Evolutionary conservation across 306 rosid genomes (phyloP).

Genomic region (Oemleria cerasiformis): DNA sequence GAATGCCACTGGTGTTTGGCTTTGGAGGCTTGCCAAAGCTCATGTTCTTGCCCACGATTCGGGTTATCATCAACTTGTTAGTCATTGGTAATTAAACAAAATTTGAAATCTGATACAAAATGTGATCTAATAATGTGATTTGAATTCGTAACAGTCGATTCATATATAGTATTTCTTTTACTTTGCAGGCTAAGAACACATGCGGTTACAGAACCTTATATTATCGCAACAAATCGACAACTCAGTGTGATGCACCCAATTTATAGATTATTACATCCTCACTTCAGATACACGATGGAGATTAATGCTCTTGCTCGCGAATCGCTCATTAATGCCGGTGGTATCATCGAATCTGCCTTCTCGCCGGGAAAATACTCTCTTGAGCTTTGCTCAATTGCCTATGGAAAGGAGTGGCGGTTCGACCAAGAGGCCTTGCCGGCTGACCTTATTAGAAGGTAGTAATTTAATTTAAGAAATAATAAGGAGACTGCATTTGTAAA

Average conservation of each 20-base stretch:
- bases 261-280: constrained; percentile 70
- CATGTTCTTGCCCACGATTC: constrained; percentile 86
- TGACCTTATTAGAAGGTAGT: constrained; percentile 67
- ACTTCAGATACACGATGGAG: constrained; percentile 88
- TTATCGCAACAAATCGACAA: constrained; percentile 76
- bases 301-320: constrained; percentile 80
- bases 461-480: no score
- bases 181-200: constrained; percentile 75
- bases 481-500: no score
- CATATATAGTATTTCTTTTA: background rate
- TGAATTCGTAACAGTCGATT: background rate
- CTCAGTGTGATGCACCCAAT: constrained; percentile 85
- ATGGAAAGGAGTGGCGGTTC: constrained; percentile 67
- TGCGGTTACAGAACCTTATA: constrained; percentile 69
- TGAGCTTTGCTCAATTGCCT: constrained; percentile 55
- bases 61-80: constrained; percentile 78
- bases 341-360: constrained; percentile 56
- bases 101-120: background rate
- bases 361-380: constrained; percentile 47
- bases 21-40: constrained; percentile 86
- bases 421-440: constrained; percentile 62
- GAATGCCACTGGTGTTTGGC: constrained; percentile 73
- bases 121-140: background rate
- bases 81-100: constrained; percentile 56
- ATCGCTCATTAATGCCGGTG: constrained; percentile 54